Evolutionary conservation across 176 grass and related monocot genomes (phyloP).

Genomic region (Themeda triandra): DNA sequence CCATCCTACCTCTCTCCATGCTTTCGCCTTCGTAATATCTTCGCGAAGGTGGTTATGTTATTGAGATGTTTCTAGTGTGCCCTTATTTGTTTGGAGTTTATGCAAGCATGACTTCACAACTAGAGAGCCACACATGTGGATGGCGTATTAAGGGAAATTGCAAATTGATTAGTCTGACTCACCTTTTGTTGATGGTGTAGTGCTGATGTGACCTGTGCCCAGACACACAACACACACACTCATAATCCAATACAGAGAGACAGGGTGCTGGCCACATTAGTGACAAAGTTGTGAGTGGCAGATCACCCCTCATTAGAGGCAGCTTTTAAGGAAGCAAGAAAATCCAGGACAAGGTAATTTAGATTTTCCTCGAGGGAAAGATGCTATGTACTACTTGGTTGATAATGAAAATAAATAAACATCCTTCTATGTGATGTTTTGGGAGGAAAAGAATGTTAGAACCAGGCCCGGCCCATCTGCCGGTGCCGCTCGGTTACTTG

Average conservation of each 20-base stretch:
- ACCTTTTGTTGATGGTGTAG: constrained; percentile 25
- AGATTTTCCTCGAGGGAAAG: background rate
- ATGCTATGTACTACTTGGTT: background rate
- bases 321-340: too few species aligned
- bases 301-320: too few species aligned
- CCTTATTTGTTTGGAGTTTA: constrained; percentile 28
- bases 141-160: constrained; percentile 10
- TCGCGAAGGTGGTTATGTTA: constrained; percentile 4
- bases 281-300: constrained; percentile 42
- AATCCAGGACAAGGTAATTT: too few species aligned
- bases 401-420: background rate
- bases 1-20: background rate
- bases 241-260: constrained; percentile 47
- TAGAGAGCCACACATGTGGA: background rate
- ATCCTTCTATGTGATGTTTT: background rate
- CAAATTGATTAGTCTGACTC: constrained; percentile 34
- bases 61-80: constrained; percentile 20
- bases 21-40: constrained; percentile 25
- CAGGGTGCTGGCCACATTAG: constrained; percentile 53
- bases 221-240: constrained; percentile 26
- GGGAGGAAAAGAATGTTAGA: too few species aligned
- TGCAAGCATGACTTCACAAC: constrained; percentile 41
- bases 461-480: too few species aligned
- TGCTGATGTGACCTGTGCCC: constrained; percentile 46
- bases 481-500: too few species aligned